These are phyloP conservation scores for Cytospora chrysosperma DNA, from an alignment of 2,329 filamentous ascomycete species.

Conservation along the genomic window DNA sequence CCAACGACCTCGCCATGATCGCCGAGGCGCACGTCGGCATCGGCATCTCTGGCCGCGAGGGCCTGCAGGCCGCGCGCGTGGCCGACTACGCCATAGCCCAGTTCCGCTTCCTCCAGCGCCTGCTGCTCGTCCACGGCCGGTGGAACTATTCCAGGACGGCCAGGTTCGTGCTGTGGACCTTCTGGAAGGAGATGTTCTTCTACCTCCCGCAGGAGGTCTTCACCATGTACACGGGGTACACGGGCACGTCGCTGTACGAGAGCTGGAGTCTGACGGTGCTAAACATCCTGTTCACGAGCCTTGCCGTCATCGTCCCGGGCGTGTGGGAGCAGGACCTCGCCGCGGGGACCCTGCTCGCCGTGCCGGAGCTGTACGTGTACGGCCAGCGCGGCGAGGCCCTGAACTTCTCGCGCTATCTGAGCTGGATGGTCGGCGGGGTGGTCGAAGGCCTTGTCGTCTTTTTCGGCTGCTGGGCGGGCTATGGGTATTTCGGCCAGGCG, in stretches of 20 bases:
- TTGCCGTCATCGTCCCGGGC: slow-evolving; percentile 84
- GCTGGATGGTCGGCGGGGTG: slow-evolving; percentile 76
- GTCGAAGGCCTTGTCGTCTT: slow-evolving; percentile 71
- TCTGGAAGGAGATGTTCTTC: slow-evolving; percentile 86
- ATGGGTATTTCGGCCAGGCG: slow-evolving; percentile 41
- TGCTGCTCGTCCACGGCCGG: slow-evolving; percentile 80
- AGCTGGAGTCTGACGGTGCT: slow-evolving; percentile 84
- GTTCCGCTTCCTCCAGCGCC: slow-evolving; percentile 82
- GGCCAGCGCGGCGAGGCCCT: slow-evolving; percentile 73
- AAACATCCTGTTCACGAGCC: slow-evolving; percentile 89
- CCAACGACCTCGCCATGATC: slow-evolving; percentile 96
- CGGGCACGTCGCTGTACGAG: slow-evolving; percentile 88
- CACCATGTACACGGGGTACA: slow-evolving; percentile 82
- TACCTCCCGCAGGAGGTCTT: slow-evolving; percentile 83
- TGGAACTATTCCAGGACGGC: slow-evolving; percentile 90
- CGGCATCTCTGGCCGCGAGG: slow-evolving; percentile 89
- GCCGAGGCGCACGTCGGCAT: slow-evolving; percentile 82
- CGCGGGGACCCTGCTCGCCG: slow-evolving; percentile 82
- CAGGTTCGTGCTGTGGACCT: slow-evolving; percentile 86
- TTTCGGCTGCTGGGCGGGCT: slow-evolving; percentile 58
- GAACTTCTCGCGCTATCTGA: slow-evolving; percentile 69
- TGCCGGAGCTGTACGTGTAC: slow-evolving; percentile 85
- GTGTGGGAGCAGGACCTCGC: slow-evolving; percentile 88
- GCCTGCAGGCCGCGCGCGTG: slow-evolving; percentile 83
- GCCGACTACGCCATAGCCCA: slow-evolving; percentile 91